These are phyloP conservation scores for Aspergillus sp. DNA, from an alignment of 2,329 filamentous ascomycete genomes.

Conservation along the genomic window DNA sequence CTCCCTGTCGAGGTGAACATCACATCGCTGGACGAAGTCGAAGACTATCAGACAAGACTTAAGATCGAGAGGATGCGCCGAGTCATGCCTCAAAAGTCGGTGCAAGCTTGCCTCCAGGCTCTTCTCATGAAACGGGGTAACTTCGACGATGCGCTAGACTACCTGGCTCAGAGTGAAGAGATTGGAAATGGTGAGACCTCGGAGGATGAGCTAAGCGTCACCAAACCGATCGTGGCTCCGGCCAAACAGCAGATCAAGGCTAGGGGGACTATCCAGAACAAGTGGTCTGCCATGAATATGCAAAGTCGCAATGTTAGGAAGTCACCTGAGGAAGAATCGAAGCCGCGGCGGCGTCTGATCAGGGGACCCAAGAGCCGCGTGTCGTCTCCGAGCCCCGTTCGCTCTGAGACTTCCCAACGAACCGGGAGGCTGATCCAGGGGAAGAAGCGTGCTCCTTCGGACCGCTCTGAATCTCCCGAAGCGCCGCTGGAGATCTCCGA, in stretches of 20 bases:
- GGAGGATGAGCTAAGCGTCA: slow-evolving; percentile 39
- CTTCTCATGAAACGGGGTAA: slow-evolving; percentile 51
- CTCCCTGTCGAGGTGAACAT: slow-evolving; percentile 40
- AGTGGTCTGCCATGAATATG: slow-evolving; percentile 51
- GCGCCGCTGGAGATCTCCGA: slow-evolving; percentile 44
- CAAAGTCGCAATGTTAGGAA: slow-evolving; percentile 17
- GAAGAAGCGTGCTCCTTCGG: slow-evolving; percentile 35
- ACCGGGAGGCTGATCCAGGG: slow-evolving; percentile 50
- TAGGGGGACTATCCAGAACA: slow-evolving; percentile 57
- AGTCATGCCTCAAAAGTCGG: slow-evolving; percentile 47
- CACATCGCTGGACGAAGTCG: slow-evolving; percentile 49
- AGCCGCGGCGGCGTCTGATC: slow-evolving; percentile 38
- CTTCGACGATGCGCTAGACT: slow-evolving; percentile 53
- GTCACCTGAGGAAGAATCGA: slow-evolving; percentile 21
- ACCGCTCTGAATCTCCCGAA: slow-evolving; percentile 33
- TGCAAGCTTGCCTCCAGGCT: slow-evolving; percentile 50
- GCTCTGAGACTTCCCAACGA: slow-evolving; percentile 21
- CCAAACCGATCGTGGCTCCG: slow-evolving; percentile 21
- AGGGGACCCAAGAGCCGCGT: slow-evolving; percentile 34
- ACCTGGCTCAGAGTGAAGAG: slow-evolving; percentile 43
- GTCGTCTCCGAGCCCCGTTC: slow-evolving; percentile 23
- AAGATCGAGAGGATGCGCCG: slow-evolving; percentile 54
- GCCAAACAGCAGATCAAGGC: slow-evolving; percentile 55
- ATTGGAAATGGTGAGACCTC: slow-evolving; percentile 27
- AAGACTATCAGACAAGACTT: slow-evolving; percentile 46